Evolutionary conservation across 495 filamentous ascomycete species (phyloP).

Genomic region (Clohesyomyces aquaticus): DNA sequence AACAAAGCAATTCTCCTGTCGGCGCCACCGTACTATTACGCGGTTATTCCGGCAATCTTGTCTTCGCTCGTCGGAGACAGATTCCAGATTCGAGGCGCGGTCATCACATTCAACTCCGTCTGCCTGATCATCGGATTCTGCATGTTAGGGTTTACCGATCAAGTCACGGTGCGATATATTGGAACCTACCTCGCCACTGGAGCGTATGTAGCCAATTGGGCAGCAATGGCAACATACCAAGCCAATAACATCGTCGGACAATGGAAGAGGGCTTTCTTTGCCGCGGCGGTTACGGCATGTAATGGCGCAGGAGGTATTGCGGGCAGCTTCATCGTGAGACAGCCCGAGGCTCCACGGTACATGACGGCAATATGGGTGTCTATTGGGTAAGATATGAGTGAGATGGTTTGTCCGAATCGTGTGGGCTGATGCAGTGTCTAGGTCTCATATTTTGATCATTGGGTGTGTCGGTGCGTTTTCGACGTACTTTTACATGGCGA

Average conservation of each 20-base stretch:
- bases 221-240: conserved; percentile 60
- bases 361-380: conserved; percentile 73
- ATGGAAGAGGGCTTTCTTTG: conserved; percentile 76
- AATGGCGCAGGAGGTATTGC: conserved; percentile 79
- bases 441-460: conserved; percentile 70
- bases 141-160: conserved; percentile 71
- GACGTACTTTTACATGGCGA: conserved; percentile 63
- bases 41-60: conserved; percentile 69
- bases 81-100: conserved; percentile 65
- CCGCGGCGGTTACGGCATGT: conserved; percentile 68
- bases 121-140: conserved; percentile 73
- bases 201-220: conserved; percentile 80
- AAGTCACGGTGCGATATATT: conserved; percentile 71
- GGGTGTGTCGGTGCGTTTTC: conserved; percentile 63
- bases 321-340: conserved; percentile 73
- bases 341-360: conserved; percentile 69
- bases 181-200: conserved; percentile 77
- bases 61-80: conserved; percentile 70
- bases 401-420: background rate
- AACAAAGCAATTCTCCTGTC: conserved; percentile 71
- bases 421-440: conserved; percentile 22
- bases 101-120: conserved; percentile 74
- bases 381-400: conserved; percentile 56
- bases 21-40: conserved; percentile 78
- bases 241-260: conserved; percentile 51